Percentiles rank a stretch among this genome's conserved stretches.
phyloP scores from a whole-genome alignment of 352 stramenopile genomes.

The Thraustochytrium sp. region DNA sequence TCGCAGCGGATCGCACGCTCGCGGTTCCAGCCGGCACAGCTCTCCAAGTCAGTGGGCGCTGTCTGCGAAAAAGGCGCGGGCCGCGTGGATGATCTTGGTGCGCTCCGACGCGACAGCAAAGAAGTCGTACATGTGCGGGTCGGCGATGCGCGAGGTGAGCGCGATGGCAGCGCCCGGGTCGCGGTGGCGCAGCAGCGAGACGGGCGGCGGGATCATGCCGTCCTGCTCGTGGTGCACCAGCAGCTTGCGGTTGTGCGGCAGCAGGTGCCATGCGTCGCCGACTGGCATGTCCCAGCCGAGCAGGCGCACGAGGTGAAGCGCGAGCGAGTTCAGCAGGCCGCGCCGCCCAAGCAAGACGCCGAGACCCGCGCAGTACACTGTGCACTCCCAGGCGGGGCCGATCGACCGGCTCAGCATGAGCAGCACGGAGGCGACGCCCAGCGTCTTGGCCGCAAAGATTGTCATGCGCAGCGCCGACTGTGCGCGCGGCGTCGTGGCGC shows the following conservation, averaged over 20 bases:
- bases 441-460: neutral
- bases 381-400: neutral
- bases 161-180: neutral
- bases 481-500: no score
- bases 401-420: neutral
- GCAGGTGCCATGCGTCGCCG: neutral
- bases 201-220: conserved; percentile 11
- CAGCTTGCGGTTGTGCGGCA: neutral
- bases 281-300: conserved; percentile 28
- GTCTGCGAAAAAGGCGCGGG: neutral
- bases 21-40: no score
- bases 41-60: no score
- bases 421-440: neutral
- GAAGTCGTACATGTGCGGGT: conserved; percentile 31
- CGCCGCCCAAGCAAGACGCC: neutral
- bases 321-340: neutral
- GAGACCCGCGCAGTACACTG: neutral
- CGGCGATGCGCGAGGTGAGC: neutral
- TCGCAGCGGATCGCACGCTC: no score
- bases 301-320: neutral
- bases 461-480: neutral
- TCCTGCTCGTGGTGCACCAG: neutral
- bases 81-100: neutral
- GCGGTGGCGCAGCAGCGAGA: neutral
- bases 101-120: neutral